A percentile compares a stretch with the other conserved stretches of the same genome.
Conservation (phyloP, 2,329 filamentous ascomycete species). For the Aspergillus piperis region DNA sequence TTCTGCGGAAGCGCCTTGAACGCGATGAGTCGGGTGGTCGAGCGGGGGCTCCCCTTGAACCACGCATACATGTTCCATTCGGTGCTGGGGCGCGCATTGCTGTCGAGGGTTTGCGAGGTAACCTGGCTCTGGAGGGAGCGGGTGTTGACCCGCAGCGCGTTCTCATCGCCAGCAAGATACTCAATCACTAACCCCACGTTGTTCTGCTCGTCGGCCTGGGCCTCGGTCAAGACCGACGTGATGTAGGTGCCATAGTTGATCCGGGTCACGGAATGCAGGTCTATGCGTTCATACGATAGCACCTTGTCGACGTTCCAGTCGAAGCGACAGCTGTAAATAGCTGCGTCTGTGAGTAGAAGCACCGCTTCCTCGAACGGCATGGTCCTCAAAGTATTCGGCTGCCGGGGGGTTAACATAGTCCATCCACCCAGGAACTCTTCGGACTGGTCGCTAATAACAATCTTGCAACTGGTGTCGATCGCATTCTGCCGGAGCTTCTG, state of each 20-base stretch:
- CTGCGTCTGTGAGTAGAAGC: conserved; percentile 79
- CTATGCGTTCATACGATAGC: conserved; percentile 83
- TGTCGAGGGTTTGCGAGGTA: conserved; percentile 43
- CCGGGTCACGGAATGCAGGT: conserved; percentile 69
- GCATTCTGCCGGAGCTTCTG: conserved; percentile 81
- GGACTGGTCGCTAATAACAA: conserved; percentile 77
- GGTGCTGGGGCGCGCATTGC: conserved; percentile 26
- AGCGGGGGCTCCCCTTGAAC: conserved; percentile 35
- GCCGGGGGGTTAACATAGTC: conserved; percentile 77
- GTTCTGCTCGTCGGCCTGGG: conserved; percentile 72
- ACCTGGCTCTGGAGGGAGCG: conserved; percentile 67
- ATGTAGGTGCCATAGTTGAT: conserved; percentile 86
- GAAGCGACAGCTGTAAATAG: conserved; percentile 85
- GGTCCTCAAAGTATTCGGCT: conserved; percentile 67
- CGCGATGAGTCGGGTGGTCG: conserved; percentile 41
- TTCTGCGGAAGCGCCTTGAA: conserved; percentile 44
- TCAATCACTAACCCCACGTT: conserved; percentile 83
- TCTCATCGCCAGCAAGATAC: conserved; percentile 71
- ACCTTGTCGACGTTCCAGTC: conserved; percentile 97
- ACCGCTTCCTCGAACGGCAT: conserved; percentile 86
- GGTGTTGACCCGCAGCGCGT: conserved; percentile 80
- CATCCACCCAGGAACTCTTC: conserved; percentile 89
- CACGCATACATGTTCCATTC: conserved; percentile 48
- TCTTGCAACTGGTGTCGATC: conserved; percentile 82
- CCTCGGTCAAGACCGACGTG: conserved; percentile 77